phyloP scores from a whole-genome alignment of 1,284 basidiomycete species.

The Rhodotorula glutinis region DNA sequence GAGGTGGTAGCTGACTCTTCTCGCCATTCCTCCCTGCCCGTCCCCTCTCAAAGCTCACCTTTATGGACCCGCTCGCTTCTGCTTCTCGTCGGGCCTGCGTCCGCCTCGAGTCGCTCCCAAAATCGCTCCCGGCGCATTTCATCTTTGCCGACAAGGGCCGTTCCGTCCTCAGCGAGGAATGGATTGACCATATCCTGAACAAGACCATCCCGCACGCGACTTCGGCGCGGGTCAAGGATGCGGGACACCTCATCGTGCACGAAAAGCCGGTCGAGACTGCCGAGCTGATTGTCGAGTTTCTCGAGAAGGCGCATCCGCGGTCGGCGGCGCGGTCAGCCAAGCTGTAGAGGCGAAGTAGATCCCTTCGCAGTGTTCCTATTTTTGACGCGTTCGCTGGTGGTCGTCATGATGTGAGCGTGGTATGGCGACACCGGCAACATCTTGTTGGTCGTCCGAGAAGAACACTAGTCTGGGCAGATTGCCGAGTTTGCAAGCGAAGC shows the following conservation, averaged over 20 bases:
- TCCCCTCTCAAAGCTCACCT: constrained; percentile 35
- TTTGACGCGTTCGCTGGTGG: too few relatives aligned
- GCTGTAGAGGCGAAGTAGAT: constrained; percentile 23
- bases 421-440: too few relatives aligned
- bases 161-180: constrained; percentile 34
- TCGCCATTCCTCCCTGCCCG: neutral
- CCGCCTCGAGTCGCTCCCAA: constrained; percentile 31
- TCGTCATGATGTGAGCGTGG: too few relatives aligned
- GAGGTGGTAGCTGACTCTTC: neutral
- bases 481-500: neutral
- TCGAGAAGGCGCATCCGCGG: constrained; percentile 44
- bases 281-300: constrained; percentile 46
- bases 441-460: too few relatives aligned
- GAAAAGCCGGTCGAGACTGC: constrained; percentile 50
- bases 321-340: constrained; percentile 12
- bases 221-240: constrained; percentile 28
- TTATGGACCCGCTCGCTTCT: constrained; percentile 35
- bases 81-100: constrained; percentile 34
- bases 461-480: too few relatives aligned
- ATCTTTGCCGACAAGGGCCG: constrained; percentile 37
- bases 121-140: constrained; percentile 36
- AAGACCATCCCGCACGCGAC: constrained; percentile 35
- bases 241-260: constrained; percentile 51
- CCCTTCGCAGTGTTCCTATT: too few relatives aligned
- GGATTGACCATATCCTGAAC: constrained; percentile 14